A percentile compares a stretch with the other conserved stretches of the same genome.
Conservation (phyloP, 176 grass and related monocot species). For the Bonia amplexicaulis region DNA sequence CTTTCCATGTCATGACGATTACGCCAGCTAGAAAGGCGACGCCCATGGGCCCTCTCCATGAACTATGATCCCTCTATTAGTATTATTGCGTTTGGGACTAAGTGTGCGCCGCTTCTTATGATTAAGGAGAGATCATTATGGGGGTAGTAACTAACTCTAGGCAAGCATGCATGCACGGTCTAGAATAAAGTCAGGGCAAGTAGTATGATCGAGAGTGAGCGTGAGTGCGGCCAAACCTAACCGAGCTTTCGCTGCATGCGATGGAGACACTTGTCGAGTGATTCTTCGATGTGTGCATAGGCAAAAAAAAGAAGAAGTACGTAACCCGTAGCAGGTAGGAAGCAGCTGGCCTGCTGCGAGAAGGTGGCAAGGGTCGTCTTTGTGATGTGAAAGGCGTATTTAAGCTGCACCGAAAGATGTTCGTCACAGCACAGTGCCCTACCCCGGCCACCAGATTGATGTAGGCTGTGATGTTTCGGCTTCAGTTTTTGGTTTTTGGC, state of each 20-base stretch:
- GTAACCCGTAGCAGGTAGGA: not conserved
- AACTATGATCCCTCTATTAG: not conserved
- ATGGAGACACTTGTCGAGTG: conserved; percentile 13
- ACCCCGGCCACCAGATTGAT: not conserved
- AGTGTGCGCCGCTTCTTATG: conserved; percentile 11
- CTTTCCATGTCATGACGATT: not conserved
- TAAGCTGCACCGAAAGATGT: conserved; percentile 25
- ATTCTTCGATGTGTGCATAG: not conserved
- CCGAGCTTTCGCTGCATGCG: not conserved
- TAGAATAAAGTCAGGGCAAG: not conserved
- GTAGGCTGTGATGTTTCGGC: no score
- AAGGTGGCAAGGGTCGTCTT: not conserved
- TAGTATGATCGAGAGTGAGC: not conserved
- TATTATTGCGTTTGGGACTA: not conserved
- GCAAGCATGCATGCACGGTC: not conserved
- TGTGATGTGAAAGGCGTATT: not conserved
- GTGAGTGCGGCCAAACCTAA: not conserved
- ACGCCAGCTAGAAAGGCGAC: conserved; percentile 14
- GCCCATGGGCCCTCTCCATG: not conserved
- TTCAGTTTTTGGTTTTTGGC: no score
- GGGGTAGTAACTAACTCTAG: not conserved
- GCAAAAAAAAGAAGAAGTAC: no score
- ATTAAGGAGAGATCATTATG: conserved; percentile 26
- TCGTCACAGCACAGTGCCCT: conserved; percentile 15
- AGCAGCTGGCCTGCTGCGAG: not conserved